Evolutionary conservation across 1,284 basidiomycete species (phyloP).

Genomic region (Limonomyces culmigenus): DNA sequence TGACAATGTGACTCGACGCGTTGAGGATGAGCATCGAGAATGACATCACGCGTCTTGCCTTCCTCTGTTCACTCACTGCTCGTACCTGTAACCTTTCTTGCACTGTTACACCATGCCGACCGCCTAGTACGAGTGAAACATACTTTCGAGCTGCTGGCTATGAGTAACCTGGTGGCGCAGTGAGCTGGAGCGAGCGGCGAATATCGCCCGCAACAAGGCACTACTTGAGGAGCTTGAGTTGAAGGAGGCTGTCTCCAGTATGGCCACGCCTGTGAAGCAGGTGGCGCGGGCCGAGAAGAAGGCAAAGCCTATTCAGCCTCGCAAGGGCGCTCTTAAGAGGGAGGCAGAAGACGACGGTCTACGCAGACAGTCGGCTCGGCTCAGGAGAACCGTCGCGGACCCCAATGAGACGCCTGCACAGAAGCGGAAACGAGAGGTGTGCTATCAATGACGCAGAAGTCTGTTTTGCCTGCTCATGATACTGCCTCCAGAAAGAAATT

Average conservation of each 20-base stretch:
- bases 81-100: too few relatives aligned
- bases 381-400: constrained; percentile 27
- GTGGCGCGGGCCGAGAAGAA: constrained; percentile 14
- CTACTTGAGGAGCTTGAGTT: constrained; percentile 54
- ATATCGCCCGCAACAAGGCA: constrained; percentile 62
- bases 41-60: too few relatives aligned
- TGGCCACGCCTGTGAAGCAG: constrained; percentile 23
- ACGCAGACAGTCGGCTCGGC: constrained; percentile 44
- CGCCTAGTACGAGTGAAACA: neutral
- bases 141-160: neutral
- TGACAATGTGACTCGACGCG: too few relatives aligned
- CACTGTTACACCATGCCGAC: neutral
- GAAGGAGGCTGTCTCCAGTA: constrained; percentile 32
- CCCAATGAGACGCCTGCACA: constrained; percentile 46
- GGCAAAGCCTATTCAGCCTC: constrained; percentile 46
- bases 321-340: constrained; percentile 29
- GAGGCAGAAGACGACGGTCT: constrained; percentile 26
- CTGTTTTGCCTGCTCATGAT: constrained; percentile 4
- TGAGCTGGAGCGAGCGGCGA: constrained; percentile 57
- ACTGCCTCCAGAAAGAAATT: constrained; percentile 21
- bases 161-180: constrained; percentile 23
- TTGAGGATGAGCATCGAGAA: too few relatives aligned
- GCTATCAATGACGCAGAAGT: constrained; percentile 6
- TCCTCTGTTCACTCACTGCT: too few relatives aligned
- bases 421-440: constrained; percentile 46